Evolutionary conservation across 305 asterid species (phyloP).

Genomic region (Stenogyne calaminthoides): DNA sequence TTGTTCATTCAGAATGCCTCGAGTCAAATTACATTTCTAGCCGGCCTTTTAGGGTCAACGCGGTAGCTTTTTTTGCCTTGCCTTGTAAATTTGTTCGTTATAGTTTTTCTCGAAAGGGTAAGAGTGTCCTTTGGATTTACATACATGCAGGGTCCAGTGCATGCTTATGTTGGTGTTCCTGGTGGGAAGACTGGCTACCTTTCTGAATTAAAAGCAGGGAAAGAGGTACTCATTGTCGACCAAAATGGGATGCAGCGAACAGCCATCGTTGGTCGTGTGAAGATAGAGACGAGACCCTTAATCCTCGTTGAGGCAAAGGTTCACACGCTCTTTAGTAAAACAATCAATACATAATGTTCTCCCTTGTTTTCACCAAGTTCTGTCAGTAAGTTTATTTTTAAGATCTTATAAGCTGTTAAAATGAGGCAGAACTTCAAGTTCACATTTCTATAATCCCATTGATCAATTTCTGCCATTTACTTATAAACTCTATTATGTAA

Average conservation of each 20-base stretch:
- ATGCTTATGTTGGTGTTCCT: constrained; percentile 82
- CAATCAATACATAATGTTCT: neutral
- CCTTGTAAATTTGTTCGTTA: neutral
- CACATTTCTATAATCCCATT: neutral
- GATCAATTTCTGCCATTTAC: neutral
- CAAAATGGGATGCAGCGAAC: constrained; percentile 76
- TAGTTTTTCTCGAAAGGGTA: neutral
- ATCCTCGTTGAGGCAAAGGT: constrained; percentile 88
- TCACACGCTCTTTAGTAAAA: constrained; percentile 21
- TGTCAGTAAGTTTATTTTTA: too few relatives aligned
- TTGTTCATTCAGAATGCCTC: constrained; percentile 90
- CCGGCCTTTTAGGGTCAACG: constrained; percentile 96
- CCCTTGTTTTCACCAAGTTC: constrained; percentile 4
- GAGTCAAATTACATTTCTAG: constrained; percentile 91
- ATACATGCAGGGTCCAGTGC: constrained; percentile 76
- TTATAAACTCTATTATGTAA: too few relatives aligned
- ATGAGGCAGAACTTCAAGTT: neutral
- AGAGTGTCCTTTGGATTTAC: constrained; percentile 24
- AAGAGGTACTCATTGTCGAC: constrained; percentile 74
- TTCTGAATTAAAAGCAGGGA: constrained; percentile 78
- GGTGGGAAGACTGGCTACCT: constrained; percentile 86
- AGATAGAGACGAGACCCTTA: constrained; percentile 83
- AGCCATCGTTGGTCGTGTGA: constrained; percentile 83
- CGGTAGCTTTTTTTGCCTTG: constrained; percentile 50
- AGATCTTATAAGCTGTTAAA: too few relatives aligned